Conservation (phyloP, 2,329 filamentous ascomycete genomes). For the Aspergillus sp. region DNA sequence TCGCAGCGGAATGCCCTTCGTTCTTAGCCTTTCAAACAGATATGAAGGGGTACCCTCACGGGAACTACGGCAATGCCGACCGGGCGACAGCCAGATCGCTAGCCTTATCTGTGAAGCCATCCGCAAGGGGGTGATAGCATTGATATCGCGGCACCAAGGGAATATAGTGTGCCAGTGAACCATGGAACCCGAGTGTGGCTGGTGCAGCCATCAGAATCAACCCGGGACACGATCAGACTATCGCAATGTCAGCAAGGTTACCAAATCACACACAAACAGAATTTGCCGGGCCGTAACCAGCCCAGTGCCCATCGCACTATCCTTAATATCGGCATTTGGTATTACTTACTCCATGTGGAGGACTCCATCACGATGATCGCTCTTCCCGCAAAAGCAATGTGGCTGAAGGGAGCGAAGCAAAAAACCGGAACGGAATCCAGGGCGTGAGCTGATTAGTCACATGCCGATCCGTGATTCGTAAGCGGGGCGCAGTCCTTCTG, state of each 20-base stretch:
- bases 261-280: not conserved
- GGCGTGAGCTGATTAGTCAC: constrained; percentile 9
- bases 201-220: not conserved
- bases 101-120: constrained; percentile 2
- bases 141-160: not conserved
- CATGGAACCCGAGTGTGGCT: not conserved
- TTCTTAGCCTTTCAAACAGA: not conserved
- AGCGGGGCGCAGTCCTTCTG: not conserved
- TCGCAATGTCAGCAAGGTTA: not conserved
- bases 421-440: not conserved
- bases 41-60: not conserved
- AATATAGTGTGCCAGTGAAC: not conserved
- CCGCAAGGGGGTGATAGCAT: not conserved
- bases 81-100: not conserved
- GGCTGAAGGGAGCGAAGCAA: constrained; percentile 3
- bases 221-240: not conserved
- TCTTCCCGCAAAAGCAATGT: constrained; percentile 4
- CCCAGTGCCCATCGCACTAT: not conserved
- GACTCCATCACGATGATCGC: not conserved
- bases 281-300: not conserved
- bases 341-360: not conserved
- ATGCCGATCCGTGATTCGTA: constrained; percentile 9
- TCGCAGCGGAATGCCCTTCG: not conserved
- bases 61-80: not conserved
- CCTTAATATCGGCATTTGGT: not conserved